phyloP scores from a whole-genome alignment of 2,329 filamentous ascomycete genomes.

The Trichophyton verrucosum region DNA sequence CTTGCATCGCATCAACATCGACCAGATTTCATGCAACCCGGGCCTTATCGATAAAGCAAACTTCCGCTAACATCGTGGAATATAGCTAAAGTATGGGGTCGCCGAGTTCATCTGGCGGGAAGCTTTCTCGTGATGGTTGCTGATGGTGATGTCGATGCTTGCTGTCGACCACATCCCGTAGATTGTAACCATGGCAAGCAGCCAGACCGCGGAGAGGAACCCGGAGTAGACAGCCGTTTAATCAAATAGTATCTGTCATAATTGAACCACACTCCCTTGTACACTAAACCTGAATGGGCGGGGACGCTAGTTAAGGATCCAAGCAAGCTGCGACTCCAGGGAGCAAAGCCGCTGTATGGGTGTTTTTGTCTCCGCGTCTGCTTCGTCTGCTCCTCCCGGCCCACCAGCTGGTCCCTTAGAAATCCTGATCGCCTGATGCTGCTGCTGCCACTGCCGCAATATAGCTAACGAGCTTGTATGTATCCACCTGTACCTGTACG shows the following conservation, averaged over 20 bases:
- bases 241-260: not conserved
- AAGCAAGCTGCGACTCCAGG: not conserved
- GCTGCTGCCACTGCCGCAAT: not conserved
- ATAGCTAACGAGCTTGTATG: not conserved
- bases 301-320: not conserved
- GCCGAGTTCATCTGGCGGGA: not conserved
- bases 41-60: conserved; percentile 2
- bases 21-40: not conserved
- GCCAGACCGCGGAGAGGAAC: not conserved
- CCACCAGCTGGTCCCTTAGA: not conserved
- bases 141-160: not conserved
- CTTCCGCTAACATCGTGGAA: not conserved
- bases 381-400: not conserved
- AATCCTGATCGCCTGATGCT: not conserved
- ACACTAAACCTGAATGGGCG: not conserved
- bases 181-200: not conserved
- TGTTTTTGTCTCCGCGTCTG: not conserved
- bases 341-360: not conserved
- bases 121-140: not conserved
- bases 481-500: not conserved
- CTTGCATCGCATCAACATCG: not conserved
- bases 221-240: not conserved
- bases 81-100: not conserved
- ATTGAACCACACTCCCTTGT: not conserved
- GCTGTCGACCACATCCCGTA: not conserved